Base-by-base conservation (phyloP, 305 asterid species). In the Rubia peregrina region DNA sequence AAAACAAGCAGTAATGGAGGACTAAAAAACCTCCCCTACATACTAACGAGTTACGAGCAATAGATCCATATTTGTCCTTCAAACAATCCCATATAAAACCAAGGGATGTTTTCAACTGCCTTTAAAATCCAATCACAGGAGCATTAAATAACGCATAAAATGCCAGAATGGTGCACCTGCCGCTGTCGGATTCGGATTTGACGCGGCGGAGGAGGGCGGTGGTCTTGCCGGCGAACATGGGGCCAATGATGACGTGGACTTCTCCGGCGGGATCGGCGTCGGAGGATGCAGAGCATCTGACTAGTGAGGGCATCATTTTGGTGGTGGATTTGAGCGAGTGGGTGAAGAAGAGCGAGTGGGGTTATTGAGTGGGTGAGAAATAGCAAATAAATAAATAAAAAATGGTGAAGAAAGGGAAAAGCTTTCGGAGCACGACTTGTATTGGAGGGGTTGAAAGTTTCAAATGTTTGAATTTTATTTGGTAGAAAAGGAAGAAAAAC, bases 211-310 rank as follows among this genome's bases (percentile, higher is more conserved):
- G 96, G 65, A 92, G 91, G 26, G 96, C 90, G 21, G 98, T 92
- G 44, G 96, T 81, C 72, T 92, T 92, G 33, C 98, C 95, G 51
- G 98, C 94, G 64, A 92, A 92, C 96, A 92, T 92, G 30, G 98
- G 96, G 22, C 98, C 98, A 6, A 88, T 56, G 66, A 92, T 92
- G 74, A 92, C 91, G 55, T 92, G 95, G n/a, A 92, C 78, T 81
- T 91, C 90, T 0, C 72, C 72, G 40, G 10, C 57, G 13, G 44
- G 49, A 51, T 68, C 63, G 12, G 49, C 19, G 12, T 49, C 63
- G 21, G 63, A 10, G 33, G 63, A 5, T 6, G 41, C 48, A 19
- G 49, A 17, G 12, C 17, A 14, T 67, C 56, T 48, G 1, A 26
- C 30, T 2, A 26, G 8, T n/a, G 71, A 48, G 12, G 71, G 14